Evolutionary conservation across 495 filamentous ascomycete genomes (phyloP).

Genomic region (Tuber aestivum): DNA sequence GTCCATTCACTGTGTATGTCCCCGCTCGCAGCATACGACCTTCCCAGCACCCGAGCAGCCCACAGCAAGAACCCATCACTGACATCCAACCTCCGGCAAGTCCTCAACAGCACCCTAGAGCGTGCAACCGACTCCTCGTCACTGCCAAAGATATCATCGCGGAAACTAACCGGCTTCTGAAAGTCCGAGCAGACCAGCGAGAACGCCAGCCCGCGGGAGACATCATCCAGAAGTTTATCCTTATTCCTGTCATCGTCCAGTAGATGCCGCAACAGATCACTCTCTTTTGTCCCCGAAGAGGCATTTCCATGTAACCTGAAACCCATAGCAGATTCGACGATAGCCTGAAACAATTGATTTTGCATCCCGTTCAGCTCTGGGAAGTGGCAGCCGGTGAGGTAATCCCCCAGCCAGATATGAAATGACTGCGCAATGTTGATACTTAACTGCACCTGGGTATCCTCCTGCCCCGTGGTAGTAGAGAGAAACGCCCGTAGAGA

Average conservation of each 20-base stretch:
- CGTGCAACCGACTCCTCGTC: conserved; percentile 58
- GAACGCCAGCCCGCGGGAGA: conserved; percentile 63
- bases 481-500: conserved; percentile 67
- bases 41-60: conserved; percentile 76
- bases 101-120: conserved; percentile 65
- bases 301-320: conserved; percentile 57
- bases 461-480: conserved; percentile 59
- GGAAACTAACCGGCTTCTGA: conserved; percentile 51
- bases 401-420: conserved; percentile 63
- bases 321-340: conserved; percentile 58
- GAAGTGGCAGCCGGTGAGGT: conserved; percentile 54
- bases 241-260: conserved; percentile 62
- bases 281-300: conserved; percentile 58
- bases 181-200: conserved; percentile 70
- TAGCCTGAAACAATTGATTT: conserved; percentile 55
- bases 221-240: conserved; percentile 59
- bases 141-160: conserved; percentile 56
- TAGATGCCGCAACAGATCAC: conserved; percentile 65
- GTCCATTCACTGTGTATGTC: conserved; percentile 55
- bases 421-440: conserved; percentile 62
- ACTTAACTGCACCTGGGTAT: conserved; percentile 65
- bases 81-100: conserved; percentile 56
- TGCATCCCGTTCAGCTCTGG: conserved; percentile 46
- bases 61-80: conserved; percentile 69
- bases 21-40: conserved; percentile 72